Base-by-base conservation (phyloP, 2,329 filamentous ascomycete species). In the Colletotrichum aenigma region DNA sequence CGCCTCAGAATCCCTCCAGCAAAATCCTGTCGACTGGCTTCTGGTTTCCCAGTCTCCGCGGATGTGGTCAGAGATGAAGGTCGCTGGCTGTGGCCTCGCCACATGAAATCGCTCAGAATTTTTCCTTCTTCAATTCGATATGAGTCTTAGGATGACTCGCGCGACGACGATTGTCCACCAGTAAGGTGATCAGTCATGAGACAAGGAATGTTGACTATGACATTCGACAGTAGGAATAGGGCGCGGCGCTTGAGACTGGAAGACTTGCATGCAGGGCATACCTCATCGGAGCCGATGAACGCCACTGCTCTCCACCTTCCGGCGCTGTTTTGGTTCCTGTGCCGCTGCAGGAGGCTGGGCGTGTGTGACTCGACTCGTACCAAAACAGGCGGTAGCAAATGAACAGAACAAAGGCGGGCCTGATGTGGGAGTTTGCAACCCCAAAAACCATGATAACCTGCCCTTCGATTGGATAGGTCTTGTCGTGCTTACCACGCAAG, bases 401-500 rank as follows among this genome's bases (percentile, higher is more conserved):
- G 24, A 26, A 36, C 6, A 30, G 8, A 34, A 28, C 16, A 34
- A 52, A 18, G 56, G 16, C 38, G 16, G 28, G 26, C 38, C 43
- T 21, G n/a, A 7, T 4, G 43, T 21, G 43, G n/a, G 18, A 52
- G 2, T 12, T 52, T 6, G n/a, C 43, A 18, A 52, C 43, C n/a
- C 6, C 12, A 55, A 56, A 71, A 52, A n/a, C 58, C 28, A 71
- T 36, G 48, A 36, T 58, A 24, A 10, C 26, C 7, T 52, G n/a
- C 43, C 10, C 6, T 21, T 52, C 43, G 43, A 52, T 36, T 24
- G 34, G 61, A n/a, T 52, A 4, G 7, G 28, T 64, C 64, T 75
- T 72, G 73, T 72, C 62, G 62, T 62, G 73, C 73, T 73, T 66
- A 72, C 62, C 26, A 34, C 3, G 43, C 56, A 34, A 24, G 28